Percentiles rank a stretch among this genome's conserved stretches.
phyloP scores from a whole-genome alignment of 495 filamentous ascomycete species.

The Penicillium lagena region DNA sequence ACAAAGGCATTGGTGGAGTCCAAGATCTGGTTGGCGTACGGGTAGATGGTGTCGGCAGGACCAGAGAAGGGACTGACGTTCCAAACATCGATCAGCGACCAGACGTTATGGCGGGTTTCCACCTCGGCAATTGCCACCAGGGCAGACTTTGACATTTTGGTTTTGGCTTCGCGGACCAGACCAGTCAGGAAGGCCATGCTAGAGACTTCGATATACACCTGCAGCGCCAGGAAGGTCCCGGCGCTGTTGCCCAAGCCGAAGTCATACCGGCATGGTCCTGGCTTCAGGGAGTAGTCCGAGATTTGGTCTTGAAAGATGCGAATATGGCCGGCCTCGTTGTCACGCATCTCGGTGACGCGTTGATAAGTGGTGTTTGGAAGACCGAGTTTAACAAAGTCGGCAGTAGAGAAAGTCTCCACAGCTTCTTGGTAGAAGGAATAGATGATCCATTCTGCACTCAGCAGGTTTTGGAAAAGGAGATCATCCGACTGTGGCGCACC shows the following conservation, averaged over 20 bases:
- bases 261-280: conserved; percentile 42
- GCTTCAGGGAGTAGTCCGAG: conserved; percentile 44
- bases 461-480: conserved; percentile 45
- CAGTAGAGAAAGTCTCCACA: conserved; percentile 37
- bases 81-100: conserved; percentile 48
- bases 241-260: conserved; percentile 33
- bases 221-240: conserved; percentile 32
- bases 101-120: conserved; percentile 44
- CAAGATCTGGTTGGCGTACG: conserved; percentile 48
- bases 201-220: conserved; percentile 44
- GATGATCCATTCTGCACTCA: conserved; percentile 49
- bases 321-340: conserved; percentile 51
- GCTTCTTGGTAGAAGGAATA: conserved; percentile 48
- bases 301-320: conserved; percentile 50
- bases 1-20: conserved; percentile 44
- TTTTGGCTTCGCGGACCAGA: conserved; percentile 36
- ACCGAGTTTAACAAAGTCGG: conserved; percentile 33
- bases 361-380: conserved; percentile 39
- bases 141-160: conserved; percentile 29
- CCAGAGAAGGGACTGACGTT: conserved; percentile 41
- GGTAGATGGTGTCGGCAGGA: conserved; percentile 44
- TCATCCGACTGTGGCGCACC: conserved; percentile 32
- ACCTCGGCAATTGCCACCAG: conserved; percentile 42
- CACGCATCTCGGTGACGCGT: conserved; percentile 47
- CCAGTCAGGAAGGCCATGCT: conserved; percentile 50